phyloP scores from a whole-genome alignment of 768 basidiomycete genomes.

The Boletus eberwhitei region DNA sequence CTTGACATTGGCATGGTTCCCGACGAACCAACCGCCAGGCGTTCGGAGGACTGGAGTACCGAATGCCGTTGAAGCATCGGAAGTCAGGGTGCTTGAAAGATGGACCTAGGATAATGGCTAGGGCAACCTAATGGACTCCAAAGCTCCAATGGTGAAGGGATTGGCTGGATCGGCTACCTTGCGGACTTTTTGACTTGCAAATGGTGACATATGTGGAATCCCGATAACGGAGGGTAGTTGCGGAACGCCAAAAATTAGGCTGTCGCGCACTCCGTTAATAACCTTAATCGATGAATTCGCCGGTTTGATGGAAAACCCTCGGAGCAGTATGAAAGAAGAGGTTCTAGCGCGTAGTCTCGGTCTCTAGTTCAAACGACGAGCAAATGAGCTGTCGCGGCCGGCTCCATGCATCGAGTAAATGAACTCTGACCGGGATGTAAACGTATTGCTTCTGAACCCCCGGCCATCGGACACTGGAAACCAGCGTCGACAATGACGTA shows the following conservation, averaged over 20 bases:
- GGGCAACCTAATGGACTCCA: background rate
- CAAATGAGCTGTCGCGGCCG: background rate
- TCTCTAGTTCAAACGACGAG: background rate
- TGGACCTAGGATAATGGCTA: background rate
- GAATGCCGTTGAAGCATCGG: constrained; percentile 1
- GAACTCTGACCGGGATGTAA: background rate
- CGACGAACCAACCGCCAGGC: constrained; percentile 16
- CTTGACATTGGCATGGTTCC: constrained; percentile 14
- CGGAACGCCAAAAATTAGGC: background rate
- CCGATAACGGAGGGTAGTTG: background rate
- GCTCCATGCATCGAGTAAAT: background rate
- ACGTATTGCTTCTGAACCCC: background rate
- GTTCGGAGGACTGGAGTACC: background rate
- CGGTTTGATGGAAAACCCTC: background rate
- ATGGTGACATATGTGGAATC: background rate
- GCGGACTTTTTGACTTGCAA: background rate
- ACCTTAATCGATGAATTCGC: background rate
- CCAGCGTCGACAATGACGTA: background rate
- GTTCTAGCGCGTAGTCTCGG: background rate
- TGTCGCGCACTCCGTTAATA: background rate
- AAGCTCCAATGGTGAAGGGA: constrained; percentile 1
- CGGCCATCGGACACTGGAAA: background rate
- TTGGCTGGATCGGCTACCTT: background rate
- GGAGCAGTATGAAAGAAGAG: background rate
- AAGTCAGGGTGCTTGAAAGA: background rate